Conservation (phyloP, 805 yeast species). For the Zygosaccharomyces siamensis region DNA sequence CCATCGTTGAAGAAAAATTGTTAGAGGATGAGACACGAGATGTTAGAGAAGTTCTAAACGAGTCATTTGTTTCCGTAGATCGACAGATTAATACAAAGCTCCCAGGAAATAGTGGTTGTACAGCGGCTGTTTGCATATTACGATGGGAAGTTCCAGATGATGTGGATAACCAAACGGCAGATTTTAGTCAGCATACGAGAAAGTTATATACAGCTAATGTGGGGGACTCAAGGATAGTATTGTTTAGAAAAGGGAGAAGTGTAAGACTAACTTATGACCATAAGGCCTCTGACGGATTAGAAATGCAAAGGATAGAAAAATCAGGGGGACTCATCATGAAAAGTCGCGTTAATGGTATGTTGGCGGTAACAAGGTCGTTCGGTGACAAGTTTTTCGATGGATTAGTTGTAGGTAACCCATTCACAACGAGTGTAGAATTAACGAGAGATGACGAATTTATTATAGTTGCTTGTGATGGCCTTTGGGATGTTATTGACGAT, state of each 20-base stretch:
- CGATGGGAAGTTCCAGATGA: constrained; percentile 65
- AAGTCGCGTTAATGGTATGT: constrained; percentile 89
- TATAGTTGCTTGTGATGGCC: constrained; percentile 92
- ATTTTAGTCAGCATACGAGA: constrained; percentile 48
- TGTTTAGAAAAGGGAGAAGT: constrained; percentile 70
- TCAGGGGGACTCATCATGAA: constrained; percentile 86
- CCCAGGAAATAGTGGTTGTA: constrained; percentile 79
- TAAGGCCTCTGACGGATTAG: constrained; percentile 79
- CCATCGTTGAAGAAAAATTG: constrained; percentile 56
- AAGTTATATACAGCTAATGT: constrained; percentile 91
- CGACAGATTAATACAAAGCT: constrained; percentile 53
- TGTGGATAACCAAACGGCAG: constrained; percentile 22
- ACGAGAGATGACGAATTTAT: constrained; percentile 62
- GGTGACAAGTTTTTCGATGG: constrained; percentile 94
- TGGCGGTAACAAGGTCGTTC: constrained; percentile 88
- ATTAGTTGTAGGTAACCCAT: constrained; percentile 84
- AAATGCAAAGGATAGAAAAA: constrained; percentile 65
- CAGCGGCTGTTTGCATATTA: constrained; percentile 90
- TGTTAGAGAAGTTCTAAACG: constrained; percentile 60
- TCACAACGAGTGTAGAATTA: constrained; percentile 81
- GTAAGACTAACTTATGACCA: constrained; percentile 86
- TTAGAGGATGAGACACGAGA: constrained; percentile 45
- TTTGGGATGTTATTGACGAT: constrained; percentile 93
- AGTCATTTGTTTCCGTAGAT: constrained; percentile 74
- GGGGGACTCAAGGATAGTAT: constrained; percentile 84